These are phyloP conservation scores for Lobosporangium transversale DNA, from an alignment of 192 early-diverging fungal genomes.

Conservation along the genomic window DNA sequence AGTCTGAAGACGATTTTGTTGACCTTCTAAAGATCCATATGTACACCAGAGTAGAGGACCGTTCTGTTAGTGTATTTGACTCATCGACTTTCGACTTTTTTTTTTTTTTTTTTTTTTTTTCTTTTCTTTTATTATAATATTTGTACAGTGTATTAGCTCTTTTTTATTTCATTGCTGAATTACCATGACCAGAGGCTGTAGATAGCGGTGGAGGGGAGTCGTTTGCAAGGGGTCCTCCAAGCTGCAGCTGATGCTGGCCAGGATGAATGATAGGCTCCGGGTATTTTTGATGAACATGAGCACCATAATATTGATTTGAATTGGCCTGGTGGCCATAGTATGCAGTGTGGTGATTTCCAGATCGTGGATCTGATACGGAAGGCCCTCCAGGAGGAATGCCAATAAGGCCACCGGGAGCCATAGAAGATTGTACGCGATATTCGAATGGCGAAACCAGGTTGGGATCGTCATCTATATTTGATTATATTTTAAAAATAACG, in stretches of 20 bases:
- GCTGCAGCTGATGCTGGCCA: constrained; percentile 42
- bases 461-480: constrained; percentile 34
- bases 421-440: constrained; percentile 38
- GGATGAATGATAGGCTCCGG: constrained; percentile 41
- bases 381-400: constrained; percentile 38
- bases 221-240: constrained; percentile 35
- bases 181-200: constrained; percentile 25
- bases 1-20: constrained; percentile 17
- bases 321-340: constrained; percentile 46
- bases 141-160: background rate
- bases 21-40: constrained; percentile 10
- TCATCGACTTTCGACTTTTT: too few relatives aligned
- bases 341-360: constrained; percentile 35
- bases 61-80: background rate
- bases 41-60: background rate
- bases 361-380: constrained; percentile 19
- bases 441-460: constrained; percentile 46
- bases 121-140: too few relatives aligned
- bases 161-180: background rate
- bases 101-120: too few relatives aligned
- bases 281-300: constrained; percentile 40
- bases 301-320: constrained; percentile 30
- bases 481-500: too few relatives aligned
- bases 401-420: constrained; percentile 40
- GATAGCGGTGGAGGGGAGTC: constrained; percentile 41